These are phyloP conservation scores for Plasmodium adleri DNA, from an alignment of 169 alveolate species.

Conservation along the genomic window DNA sequence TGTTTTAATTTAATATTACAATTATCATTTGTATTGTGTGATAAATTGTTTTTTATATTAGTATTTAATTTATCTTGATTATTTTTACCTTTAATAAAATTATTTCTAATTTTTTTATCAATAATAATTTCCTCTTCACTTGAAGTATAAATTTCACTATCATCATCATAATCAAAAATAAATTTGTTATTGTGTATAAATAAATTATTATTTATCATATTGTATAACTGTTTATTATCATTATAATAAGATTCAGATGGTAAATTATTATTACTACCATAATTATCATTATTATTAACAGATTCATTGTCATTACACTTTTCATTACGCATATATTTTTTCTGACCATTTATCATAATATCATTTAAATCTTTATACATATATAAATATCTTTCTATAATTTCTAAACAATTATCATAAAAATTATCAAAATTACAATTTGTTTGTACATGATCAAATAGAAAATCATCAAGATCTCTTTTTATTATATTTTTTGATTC, in stretches of 20 bases:
- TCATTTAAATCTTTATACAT: constrained; percentile 59
- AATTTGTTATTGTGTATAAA: constrained; percentile 43
- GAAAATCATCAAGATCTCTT: constrained; percentile 11
- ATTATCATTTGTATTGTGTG: neutral
- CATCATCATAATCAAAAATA: constrained; percentile 73
- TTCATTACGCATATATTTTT: neutral
- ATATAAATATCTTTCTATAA: constrained; percentile 36
- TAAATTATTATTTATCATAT: constrained; percentile 33
- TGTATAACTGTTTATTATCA: constrained; percentile 6
- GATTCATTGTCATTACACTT: neutral
- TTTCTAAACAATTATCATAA: constrained; percentile 71
- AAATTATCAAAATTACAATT: constrained; percentile 50
- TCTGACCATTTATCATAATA: neutral
- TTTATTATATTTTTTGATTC: constrained; percentile 16
- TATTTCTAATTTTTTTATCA: constrained; percentile 7
- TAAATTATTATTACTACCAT: neutral
- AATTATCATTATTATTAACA: neutral
- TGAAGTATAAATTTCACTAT: constrained; percentile 69
- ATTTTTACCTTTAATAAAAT: neutral
- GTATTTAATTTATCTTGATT: constrained; percentile 1
- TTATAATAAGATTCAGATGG: too few species aligned
- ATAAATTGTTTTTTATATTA: neutral
- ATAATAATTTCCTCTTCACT: constrained; percentile 76
- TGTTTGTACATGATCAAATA: constrained; percentile 4
- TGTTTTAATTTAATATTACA: neutral